Base-by-base conservation (phyloP, 257 asterid genomes). In the Plantago major region DNA sequence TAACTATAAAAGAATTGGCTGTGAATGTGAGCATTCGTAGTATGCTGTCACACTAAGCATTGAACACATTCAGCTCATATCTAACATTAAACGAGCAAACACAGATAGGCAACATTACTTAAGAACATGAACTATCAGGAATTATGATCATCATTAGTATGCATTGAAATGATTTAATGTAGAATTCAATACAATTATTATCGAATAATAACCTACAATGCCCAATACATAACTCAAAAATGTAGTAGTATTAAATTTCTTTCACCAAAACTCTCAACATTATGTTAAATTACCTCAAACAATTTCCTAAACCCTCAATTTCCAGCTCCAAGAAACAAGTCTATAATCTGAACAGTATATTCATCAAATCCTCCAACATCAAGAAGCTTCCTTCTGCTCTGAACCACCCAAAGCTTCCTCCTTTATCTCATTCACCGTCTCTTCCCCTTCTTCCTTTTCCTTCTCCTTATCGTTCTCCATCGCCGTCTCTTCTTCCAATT, bases 401-500 rank as follows among this genome's bases (percentile, higher is more conserved):
- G 26, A 22, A 1, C 26, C 26, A 22, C 26, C 2, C 26, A 22
- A 22, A 22, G 26, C 26, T 22, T 22, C 26, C 26, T 2, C 26
- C 26, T 22, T 22, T 22, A 22, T 22, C 26, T n/a, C n/a, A n/a
- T n/a, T 37, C 13, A 40, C 50, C 65, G 30, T 51, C 16, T 53
- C 54, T 30, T 37, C 14, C 43, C 69, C 28, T 53, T 33, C 64
- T 5, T 3, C 62, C 43, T 62, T 58, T 37, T 11, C 67, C 22
- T 64, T 68, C 59, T 57, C 65, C 14, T 43, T 69, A 22, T 22
- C 2, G 26, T 2, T 22, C 7, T 5, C 40, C 40, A 0, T 7
- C 43, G 58, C 75, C 63, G 76, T 73, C 67, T 70, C 80, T 33
- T 78, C 66, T 68, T 77, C 89, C 74, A 77, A 61, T 44, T 75